A percentile compares a stretch with the other conserved stretches of the same genome.
Evolutionary conservation across 2,329 filamentous ascomycete species (phyloP).

Genomic region (Malbranchea cinnamomea): DNA sequence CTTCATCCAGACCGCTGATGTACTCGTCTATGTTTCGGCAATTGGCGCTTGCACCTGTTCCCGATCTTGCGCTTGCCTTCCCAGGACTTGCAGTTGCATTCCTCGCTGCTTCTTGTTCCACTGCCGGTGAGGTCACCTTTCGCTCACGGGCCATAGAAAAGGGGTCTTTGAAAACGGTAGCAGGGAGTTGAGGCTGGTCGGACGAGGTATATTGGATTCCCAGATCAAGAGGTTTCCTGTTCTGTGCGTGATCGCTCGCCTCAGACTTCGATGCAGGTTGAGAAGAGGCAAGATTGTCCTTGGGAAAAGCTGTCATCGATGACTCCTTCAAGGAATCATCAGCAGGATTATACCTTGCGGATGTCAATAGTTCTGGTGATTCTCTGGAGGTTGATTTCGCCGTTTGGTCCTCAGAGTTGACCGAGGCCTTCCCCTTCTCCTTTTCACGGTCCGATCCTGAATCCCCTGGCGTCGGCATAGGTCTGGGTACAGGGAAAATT

Average conservation of each 20-base stretch:
- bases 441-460: constrained; percentile 35
- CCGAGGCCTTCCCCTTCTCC: no score
- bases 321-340: constrained; percentile 27
- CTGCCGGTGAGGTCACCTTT: no score
- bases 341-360: constrained; percentile 31
- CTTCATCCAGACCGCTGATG: constrained; percentile 71
- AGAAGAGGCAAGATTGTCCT: constrained; percentile 33
- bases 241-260: constrained; percentile 44
- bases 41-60: constrained; percentile 42
- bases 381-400: constrained; percentile 17
- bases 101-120: no score
- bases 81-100: no score
- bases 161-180: no score
- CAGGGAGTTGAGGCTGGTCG: constrained; percentile 11
- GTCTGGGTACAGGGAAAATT: constrained; percentile 24
- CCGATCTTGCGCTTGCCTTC: constrained; percentile 37
- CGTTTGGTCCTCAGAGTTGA: constrained; percentile 13
- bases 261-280: constrained; percentile 4
- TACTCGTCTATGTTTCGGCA: constrained; percentile 64
- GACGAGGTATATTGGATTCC: constrained; percentile 45
- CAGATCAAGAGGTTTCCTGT: constrained; percentile 64
- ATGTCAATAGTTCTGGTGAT: constrained; percentile 24
- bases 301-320: constrained; percentile 50
- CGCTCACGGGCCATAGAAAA: no score
- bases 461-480: constrained; percentile 29